These are phyloP conservation scores for Mariannaea sp. DNA, from an alignment of 2,329 filamentous ascomycete genomes.

Conservation along the genomic window DNA sequence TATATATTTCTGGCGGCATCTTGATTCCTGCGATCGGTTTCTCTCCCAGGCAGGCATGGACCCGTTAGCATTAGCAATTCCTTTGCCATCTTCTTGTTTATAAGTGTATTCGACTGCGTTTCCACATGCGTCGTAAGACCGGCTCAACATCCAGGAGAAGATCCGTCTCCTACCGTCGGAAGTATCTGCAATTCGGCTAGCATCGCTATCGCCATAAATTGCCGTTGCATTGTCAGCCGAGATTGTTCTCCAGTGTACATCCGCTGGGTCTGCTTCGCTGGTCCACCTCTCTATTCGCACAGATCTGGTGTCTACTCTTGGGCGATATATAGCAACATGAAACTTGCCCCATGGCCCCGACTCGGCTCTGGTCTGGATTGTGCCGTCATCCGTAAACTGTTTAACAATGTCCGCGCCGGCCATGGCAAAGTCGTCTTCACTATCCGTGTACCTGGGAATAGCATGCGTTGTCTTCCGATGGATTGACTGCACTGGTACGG, in stretches of 20 bases:
- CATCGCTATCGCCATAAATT: background rate
- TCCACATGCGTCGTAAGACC: background rate
- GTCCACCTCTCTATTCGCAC: constrained; percentile 1
- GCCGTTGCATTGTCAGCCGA: background rate
- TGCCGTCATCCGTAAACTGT: background rate
- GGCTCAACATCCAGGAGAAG: background rate
- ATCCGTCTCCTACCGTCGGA: background rate
- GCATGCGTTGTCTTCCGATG: background rate
- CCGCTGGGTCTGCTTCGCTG: background rate
- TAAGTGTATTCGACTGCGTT: constrained; percentile 3
- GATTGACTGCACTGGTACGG: background rate
- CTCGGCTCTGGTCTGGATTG: background rate
- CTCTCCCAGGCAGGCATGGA: background rate
- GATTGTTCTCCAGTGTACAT: constrained; percentile 3
- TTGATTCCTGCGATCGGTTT: background rate
- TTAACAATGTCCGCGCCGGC: background rate
- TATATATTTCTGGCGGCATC: too few relatives aligned
- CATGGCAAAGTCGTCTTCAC: background rate
- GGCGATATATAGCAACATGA: background rate
- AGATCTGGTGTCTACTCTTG: background rate
- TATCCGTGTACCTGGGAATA: background rate
- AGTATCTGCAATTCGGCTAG: background rate
- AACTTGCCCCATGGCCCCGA: too few relatives aligned
- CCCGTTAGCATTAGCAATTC: too few relatives aligned
- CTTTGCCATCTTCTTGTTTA: constrained; percentile 3